phyloP scores from a whole-genome alignment of 768 basidiomycete species.

The Amanita phalloides region DNA sequence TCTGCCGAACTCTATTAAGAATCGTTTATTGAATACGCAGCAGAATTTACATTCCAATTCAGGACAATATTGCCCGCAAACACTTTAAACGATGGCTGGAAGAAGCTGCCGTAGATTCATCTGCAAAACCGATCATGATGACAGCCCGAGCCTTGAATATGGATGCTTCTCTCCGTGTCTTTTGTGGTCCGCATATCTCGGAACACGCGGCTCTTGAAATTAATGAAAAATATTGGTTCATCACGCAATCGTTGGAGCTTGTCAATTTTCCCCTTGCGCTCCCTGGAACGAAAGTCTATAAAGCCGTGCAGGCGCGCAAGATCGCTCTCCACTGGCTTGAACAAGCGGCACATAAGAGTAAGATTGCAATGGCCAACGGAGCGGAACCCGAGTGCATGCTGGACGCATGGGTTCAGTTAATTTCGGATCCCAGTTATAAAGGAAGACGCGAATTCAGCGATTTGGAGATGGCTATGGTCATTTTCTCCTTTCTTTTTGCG shows the following conservation, averaged over 20 bases:
- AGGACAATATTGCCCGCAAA: conserved; percentile 73
- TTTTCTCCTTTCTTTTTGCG: conserved; percentile 95
- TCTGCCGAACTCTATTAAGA: neutral
- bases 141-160: conserved; percentile 91
- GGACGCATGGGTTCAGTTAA: conserved; percentile 80
- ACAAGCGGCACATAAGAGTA: conserved; percentile 69
- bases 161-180: conserved; percentile 93
- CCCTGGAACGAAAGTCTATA: conserved; percentile 95
- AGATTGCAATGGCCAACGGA: conserved; percentile 72
- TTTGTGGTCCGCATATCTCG: conserved; percentile 87
- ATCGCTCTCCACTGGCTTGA: conserved; percentile 71
- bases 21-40: neutral
- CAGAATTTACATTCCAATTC: conserved; percentile 70
- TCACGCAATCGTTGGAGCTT: conserved; percentile 90
- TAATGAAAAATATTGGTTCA: conserved; percentile 90
- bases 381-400: conserved; percentile 81
- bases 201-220: conserved; percentile 72
- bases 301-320: conserved; percentile 87
- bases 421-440: conserved; percentile 60
- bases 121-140: conserved; percentile 70
- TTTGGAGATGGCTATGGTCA: conserved; percentile 92
- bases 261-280: conserved; percentile 97
- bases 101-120: conserved; percentile 35
- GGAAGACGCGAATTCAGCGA: conserved; percentile 83
- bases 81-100: conserved; percentile 69